Evolutionary conservation across 2,329 filamentous ascomycete species (phyloP).

Genomic region (Colletotrichum sp.): DNA sequence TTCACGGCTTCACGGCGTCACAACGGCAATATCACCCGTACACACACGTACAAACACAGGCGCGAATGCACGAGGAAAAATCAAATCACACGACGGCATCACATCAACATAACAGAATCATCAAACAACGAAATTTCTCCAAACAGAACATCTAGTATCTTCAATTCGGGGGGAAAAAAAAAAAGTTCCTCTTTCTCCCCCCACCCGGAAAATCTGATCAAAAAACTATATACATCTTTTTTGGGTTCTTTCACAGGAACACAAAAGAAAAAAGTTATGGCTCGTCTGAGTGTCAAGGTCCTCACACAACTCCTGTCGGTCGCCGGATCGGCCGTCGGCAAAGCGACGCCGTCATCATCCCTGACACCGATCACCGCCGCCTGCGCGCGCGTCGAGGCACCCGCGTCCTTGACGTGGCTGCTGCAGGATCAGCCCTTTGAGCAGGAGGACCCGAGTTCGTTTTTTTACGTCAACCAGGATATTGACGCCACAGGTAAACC

Average conservation of each 20-base stretch:
- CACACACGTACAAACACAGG: not conserved
- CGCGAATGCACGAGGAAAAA: not conserved
- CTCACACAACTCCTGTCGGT: constrained; percentile 4
- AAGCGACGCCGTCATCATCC: not conserved
- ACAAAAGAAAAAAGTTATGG: not conserved
- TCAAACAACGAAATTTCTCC: not conserved
- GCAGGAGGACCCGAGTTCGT: constrained; percentile 17
- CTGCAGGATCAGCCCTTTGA: constrained; percentile 20
- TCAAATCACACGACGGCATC: not conserved
- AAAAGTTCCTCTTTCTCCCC: not conserved
- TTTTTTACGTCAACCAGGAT: constrained; percentile 22
- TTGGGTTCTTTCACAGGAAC: not conserved
- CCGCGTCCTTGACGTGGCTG: constrained; percentile 13
- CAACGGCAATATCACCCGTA: not conserved
- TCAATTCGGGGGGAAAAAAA: not conserved
- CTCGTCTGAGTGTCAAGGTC: constrained; percentile 15
- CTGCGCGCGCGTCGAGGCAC: constrained; percentile 12
- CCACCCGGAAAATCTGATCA: not conserved
- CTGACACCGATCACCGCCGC: not conserved
- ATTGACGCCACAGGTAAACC: constrained; percentile 14
- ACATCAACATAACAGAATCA: not conserved
- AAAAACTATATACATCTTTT: not conserved
- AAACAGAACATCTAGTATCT: not conserved
- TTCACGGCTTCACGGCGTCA: not conserved
- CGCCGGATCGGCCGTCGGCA: not conserved